These are phyloP conservation scores for Penicillium sp. DNA, from an alignment of 2,329 filamentous ascomycete species.

Conservation along the genomic window DNA sequence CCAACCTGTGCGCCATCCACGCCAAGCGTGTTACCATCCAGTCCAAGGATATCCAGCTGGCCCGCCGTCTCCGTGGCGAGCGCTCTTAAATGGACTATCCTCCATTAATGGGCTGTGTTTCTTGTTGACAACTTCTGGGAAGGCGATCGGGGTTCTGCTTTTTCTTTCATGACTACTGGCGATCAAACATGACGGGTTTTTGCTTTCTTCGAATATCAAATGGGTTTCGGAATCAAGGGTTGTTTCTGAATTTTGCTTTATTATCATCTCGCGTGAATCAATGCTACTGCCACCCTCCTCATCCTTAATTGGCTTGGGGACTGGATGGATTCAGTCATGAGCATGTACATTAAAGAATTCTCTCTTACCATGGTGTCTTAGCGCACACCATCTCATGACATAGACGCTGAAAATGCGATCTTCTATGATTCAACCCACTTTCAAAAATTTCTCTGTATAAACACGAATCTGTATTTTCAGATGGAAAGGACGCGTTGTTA, in stretches of 20 bases:
- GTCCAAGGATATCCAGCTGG: slow-evolving; percentile 93
- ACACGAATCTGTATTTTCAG: not conserved
- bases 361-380: slow-evolving; percentile 37
- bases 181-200: slow-evolving; percentile 52
- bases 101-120: slow-evolving; percentile 35
- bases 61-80: slow-evolving; percentile 92
- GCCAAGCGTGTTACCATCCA: slow-evolving; percentile 99
- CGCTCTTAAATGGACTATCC: slow-evolving; percentile 67
- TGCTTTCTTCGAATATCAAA: slow-evolving; percentile 47
- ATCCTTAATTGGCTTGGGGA: slow-evolving; percentile 12
- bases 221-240: slow-evolving; percentile 47
- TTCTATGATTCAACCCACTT: slow-evolving; percentile 34
- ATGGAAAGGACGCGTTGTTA: not conserved
- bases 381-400: slow-evolving; percentile 43
- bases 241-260: slow-evolving; percentile 41
- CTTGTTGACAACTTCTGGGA: slow-evolving; percentile 45
- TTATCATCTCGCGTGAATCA: slow-evolving; percentile 36
- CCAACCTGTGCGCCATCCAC: slow-evolving; percentile 98
- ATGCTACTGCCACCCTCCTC: slow-evolving; percentile 39
- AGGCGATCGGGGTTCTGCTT: slow-evolving; percentile 49
- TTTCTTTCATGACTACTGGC: slow-evolving; percentile 50
- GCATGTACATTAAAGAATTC: slow-evolving; percentile 45
- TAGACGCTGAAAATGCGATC: slow-evolving; percentile 44
- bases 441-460: slow-evolving; percentile 6
- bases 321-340: slow-evolving; percentile 40